These are phyloP conservation scores for Ustilago xerochloae DNA, from an alignment of 1,284 basidiomycete species.

Conservation along the genomic window DNA sequence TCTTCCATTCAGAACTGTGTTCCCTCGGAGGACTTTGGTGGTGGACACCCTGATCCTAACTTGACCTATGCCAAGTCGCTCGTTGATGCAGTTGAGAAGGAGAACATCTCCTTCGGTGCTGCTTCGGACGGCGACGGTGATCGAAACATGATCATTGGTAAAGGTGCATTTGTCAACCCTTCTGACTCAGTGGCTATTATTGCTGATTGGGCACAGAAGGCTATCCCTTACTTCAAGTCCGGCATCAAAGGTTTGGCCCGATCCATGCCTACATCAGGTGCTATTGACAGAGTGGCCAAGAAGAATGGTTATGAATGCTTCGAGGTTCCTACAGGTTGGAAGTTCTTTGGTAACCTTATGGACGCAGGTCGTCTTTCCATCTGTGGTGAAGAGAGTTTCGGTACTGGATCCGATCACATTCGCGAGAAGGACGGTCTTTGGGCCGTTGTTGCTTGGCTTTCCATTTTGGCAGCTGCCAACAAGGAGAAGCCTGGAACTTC, in stretches of 20 bases:
- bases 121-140: slow-evolving; percentile 98
- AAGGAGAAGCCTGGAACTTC: slow-evolving; percentile 71
- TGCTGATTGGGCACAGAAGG: slow-evolving; percentile 90
- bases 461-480: slow-evolving; percentile 94
- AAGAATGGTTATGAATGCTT: slow-evolving; percentile 93
- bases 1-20: slow-evolving; percentile 89
- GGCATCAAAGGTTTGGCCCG: slow-evolving; percentile 95
- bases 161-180: slow-evolving; percentile 96
- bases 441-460: slow-evolving; percentile 97
- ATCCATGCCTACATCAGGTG: slow-evolving; percentile 96
- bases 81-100: slow-evolving; percentile 88
- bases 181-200: slow-evolving; percentile 98
- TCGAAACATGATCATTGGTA: slow-evolving; percentile 99
- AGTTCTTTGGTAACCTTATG: slow-evolving; percentile 99
- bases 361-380: slow-evolving; percentile 96
- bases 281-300: slow-evolving; percentile 95
- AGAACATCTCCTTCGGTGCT: slow-evolving; percentile 91
- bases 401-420: slow-evolving; percentile 99
- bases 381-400: slow-evolving; percentile 98
- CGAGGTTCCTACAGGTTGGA: slow-evolving; percentile 98
- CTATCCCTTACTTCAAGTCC: slow-evolving; percentile 92
- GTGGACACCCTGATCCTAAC: slow-evolving; percentile 98
- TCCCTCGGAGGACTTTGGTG: slow-evolving; percentile 93
- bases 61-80: slow-evolving; percentile 95
- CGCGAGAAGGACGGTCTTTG: slow-evolving; percentile 99